Evolutionary conservation across 2,329 filamentous ascomycete genomes (phyloP).

Genomic region (Claviceps sorghi): DNA sequence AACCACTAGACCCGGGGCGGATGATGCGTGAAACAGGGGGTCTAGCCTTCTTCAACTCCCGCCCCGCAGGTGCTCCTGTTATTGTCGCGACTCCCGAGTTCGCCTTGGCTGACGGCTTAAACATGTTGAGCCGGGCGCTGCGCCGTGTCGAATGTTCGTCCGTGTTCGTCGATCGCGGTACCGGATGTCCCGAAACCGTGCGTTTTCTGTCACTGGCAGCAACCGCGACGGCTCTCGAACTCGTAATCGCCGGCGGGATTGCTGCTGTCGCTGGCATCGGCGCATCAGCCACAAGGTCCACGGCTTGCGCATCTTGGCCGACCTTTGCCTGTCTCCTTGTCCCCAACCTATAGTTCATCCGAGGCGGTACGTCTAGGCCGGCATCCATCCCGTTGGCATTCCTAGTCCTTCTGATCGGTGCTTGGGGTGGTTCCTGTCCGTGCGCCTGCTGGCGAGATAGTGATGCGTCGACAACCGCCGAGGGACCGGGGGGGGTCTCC

Average conservation of each 20-base stretch:
- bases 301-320: slow-evolving; percentile 16
- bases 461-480: slow-evolving; percentile 10
- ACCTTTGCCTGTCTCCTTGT: slow-evolving; percentile 26
- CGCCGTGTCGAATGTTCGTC: slow-evolving; percentile 50
- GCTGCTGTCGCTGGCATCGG: slow-evolving; percentile 17
- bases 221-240: slow-evolving; percentile 19
- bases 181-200: slow-evolving; percentile 75
- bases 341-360: slow-evolving; percentile 43
- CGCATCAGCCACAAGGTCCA: slow-evolving; percentile 29
- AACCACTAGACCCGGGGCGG: slow-evolving; percentile 48
- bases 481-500: slow-evolving; percentile 41
- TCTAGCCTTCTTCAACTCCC: slow-evolving; percentile 74
- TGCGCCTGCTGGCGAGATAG: slow-evolving; percentile 12
- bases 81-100: slow-evolving; percentile 42
- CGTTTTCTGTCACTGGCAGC: slow-evolving; percentile 60
- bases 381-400: slow-evolving; percentile 38
- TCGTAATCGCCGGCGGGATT: slow-evolving; percentile 22
- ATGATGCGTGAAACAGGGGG: slow-evolving; percentile 54
- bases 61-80: slow-evolving; percentile 40
- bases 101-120: slow-evolving; percentile 54
- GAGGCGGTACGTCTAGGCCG: slow-evolving; percentile 45
- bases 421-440: slow-evolving; percentile 33
- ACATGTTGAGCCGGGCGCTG: slow-evolving; percentile 55
- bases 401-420: slow-evolving; percentile 37
- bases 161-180: slow-evolving; percentile 33